Evolutionary conservation across 2,329 filamentous ascomycete species (phyloP).

Genomic region (Talaromyces sp.): DNA sequence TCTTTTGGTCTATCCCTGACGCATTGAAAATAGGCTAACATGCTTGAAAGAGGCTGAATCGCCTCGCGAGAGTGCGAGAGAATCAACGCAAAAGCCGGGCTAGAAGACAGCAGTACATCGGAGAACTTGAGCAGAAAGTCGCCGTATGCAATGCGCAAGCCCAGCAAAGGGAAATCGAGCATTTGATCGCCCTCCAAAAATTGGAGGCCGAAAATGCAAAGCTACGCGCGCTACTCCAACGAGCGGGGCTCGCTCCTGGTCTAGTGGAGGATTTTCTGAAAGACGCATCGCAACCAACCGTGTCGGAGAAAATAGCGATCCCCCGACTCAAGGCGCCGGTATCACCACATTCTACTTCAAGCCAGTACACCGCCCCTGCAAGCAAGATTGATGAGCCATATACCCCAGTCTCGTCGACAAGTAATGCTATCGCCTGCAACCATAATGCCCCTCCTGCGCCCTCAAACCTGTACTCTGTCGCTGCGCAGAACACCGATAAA

Average conservation of each 20-base stretch:
- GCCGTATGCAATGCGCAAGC: constrained; percentile 27
- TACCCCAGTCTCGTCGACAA: not conserved
- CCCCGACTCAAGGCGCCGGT: constrained; percentile 27
- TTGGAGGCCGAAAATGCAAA: constrained; percentile 34
- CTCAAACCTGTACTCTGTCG: not conserved
- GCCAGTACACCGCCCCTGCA: not conserved
- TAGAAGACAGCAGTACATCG: constrained; percentile 34
- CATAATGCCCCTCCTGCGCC: not conserved
- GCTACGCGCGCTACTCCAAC: constrained; percentile 27
- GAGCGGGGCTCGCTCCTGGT: constrained; percentile 25
- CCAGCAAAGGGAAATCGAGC: constrained; percentile 32
- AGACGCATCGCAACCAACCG: constrained; percentile 20
- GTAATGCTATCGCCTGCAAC: not conserved
- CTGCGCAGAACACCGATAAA: not conserved
- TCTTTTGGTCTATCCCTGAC: not conserved
- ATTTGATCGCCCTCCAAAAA: constrained; percentile 33
- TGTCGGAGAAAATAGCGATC: constrained; percentile 34
- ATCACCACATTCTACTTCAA: constrained; percentile 2
- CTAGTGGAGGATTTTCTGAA: constrained; percentile 30
- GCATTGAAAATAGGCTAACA: constrained; percentile 1
- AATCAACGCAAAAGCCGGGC: constrained; percentile 40
- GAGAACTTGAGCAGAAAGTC: constrained; percentile 35
- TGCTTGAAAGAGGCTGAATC: constrained; percentile 26
- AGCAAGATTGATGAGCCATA: not conserved
- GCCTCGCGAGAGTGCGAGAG: constrained; percentile 40